phyloP scores from a whole-genome alignment of 2,329 filamentous ascomycete species.

The Aspergillus fijiensis region DNA sequence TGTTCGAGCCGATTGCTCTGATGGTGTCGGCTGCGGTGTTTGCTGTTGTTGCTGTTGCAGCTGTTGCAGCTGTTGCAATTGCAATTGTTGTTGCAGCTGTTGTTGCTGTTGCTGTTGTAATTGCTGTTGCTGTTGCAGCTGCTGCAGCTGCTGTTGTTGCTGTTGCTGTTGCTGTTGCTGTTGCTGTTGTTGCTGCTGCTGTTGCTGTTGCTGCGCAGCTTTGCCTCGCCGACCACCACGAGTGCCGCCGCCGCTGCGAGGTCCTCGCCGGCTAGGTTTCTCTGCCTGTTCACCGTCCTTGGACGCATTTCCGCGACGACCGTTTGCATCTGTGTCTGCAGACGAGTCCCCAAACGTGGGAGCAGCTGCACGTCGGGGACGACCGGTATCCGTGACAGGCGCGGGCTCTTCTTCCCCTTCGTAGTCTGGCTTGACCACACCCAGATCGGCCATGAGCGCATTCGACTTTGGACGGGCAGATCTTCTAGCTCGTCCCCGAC shows the following conservation, averaged over 20 bases:
- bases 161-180: constrained; percentile 24
- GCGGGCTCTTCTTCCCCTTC: constrained; percentile 46
- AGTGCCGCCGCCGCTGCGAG: constrained; percentile 31
- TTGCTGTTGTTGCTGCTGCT: constrained; percentile 19
- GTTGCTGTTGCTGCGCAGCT: constrained; percentile 31
- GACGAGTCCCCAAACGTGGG: constrained; percentile 48
- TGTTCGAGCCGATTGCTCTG: constrained; percentile 11
- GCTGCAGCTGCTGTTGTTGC: constrained; percentile 20
- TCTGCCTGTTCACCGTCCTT: constrained; percentile 39
- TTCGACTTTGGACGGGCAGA: constrained; percentile 47
- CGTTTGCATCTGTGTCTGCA: constrained; percentile 33
- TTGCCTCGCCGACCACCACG: constrained; percentile 38
- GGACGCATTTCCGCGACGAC: constrained; percentile 33
- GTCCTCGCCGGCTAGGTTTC: constrained; percentile 37
- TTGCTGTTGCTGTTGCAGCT: constrained; percentile 18
- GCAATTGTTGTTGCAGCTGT: background rate
- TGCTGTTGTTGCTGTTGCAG: constrained; percentile 16
- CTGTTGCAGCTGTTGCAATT: constrained; percentile 21
- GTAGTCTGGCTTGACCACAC: constrained; percentile 43
- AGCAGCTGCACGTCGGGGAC: constrained; percentile 50
- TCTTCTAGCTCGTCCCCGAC: constrained; percentile 40
- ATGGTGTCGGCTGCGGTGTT: constrained; percentile 14
- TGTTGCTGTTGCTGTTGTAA: constrained; percentile 17
- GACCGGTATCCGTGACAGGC: constrained; percentile 51
- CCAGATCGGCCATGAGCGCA: constrained; percentile 49